Base-by-base conservation (phyloP, 1,284 basidiomycete species). In the Fistulinella cinereoalba region DNA sequence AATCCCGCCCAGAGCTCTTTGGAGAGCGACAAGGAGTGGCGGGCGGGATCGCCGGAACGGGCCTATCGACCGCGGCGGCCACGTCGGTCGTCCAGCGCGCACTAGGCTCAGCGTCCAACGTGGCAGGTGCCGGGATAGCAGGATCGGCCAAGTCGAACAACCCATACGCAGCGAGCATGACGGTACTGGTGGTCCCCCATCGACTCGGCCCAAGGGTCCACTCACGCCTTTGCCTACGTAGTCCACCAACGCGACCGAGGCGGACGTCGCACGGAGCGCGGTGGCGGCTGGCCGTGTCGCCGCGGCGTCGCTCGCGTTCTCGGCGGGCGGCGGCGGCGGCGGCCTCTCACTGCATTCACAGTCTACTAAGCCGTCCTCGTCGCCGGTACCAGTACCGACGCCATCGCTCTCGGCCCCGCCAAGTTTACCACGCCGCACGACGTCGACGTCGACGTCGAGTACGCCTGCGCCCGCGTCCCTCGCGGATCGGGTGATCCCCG, bases 1-100 rank as follows among this genome's bases (percentile, higher is more conserved):
- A 79, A 37, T 80, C 85, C 21, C 82, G 88, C 38, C 88, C 87
- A 32, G 83, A 88, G 47, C 71, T 89, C 18, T 58, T 79, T 19
- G 56, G 54, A 15, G 43, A 47, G 27, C 34, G 43, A 32, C 56
- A 53, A 42, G 55, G 48, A 44, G 11, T 27, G 9, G 12, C 24
- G 10, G 12, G 34, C 19, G 51, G 49, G 23, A 41, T 58, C 28
- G 55, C 56, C 25, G 55, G 56, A 15, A 51, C 50, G 18, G 45
- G 51, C 8, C 44, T 54, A 16, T 53, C 58, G 38, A 51, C 62
- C 11, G 56, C 61, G 0, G 60, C 66, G 1, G 75, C 74, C 3
- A 69, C 72, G 7, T 72, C 76, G 34, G 75, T 73, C 21, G 71
- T 76, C 10, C 71, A 75, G 44, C 69, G 70, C 23, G 77, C 79